These are phyloP conservation scores for Colletotrichum orchidophilum DNA, from an alignment of 2,329 filamentous ascomycete genomes.

Conservation along the genomic window DNA sequence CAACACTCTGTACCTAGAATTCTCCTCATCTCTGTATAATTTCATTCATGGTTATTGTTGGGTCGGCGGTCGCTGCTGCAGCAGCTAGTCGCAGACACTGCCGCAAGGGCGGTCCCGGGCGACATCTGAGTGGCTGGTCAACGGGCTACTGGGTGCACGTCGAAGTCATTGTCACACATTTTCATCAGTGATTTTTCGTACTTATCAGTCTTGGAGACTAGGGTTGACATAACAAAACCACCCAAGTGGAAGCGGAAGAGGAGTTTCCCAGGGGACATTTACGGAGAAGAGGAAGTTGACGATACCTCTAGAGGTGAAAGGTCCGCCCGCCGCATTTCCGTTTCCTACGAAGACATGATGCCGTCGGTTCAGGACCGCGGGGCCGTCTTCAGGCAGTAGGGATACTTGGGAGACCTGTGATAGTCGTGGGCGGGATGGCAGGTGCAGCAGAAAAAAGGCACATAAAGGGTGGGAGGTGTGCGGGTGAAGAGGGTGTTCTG, in stretches of 20 bases:
- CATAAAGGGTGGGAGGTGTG: background rate
- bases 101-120: slow-evolving; percentile 21
- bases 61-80: background rate
- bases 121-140: slow-evolving; percentile 13
- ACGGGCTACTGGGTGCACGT: slow-evolving; percentile 5
- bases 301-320: slow-evolving; percentile 31
- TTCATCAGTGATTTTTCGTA: slow-evolving; percentile 9
- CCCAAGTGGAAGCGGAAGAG: slow-evolving; percentile 30
- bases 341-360: slow-evolving; percentile 17
- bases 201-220: slow-evolving; percentile 27
- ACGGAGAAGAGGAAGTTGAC: slow-evolving; percentile 27
- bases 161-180: slow-evolving; percentile 28
- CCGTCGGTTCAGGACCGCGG: slow-evolving; percentile 20
- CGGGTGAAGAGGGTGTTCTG: background rate
- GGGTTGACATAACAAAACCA: slow-evolving; percentile 33
- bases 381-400: background rate
- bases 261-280: slow-evolving; percentile 4
- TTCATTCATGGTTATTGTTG: background rate
- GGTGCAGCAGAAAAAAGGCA: background rate
- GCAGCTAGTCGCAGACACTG: slow-evolving; percentile 10
- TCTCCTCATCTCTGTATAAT: background rate
- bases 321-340: slow-evolving; percentile 29
- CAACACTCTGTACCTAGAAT: background rate
- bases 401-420: background rate
- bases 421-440: background rate